Percentiles rank a stretch among this genome's conserved stretches.
Evolutionary conservation across 306 rosid genomes (phyloP).

Genomic region (Malus sylvestris): DNA sequence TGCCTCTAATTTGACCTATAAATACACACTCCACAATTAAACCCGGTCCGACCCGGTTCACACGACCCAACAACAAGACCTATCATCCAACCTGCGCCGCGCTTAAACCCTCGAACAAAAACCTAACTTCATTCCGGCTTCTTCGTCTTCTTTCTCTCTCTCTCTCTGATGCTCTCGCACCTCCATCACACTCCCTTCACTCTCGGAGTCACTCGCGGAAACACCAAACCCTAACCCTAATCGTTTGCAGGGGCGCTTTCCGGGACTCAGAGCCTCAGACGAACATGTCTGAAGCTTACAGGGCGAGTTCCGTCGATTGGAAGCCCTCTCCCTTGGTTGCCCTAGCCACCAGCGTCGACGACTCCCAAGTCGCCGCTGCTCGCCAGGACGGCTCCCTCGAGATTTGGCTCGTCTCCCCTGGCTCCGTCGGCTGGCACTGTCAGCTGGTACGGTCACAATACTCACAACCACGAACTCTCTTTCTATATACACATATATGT

Average conservation of each 20-base stretch:
- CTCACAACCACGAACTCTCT: not conserved
- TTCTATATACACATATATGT: too few species aligned
- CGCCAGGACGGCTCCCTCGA: constrained; percentile 88
- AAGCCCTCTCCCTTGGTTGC: constrained; percentile 75
- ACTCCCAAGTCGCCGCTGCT: constrained; percentile 77
- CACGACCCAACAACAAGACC: not conserved
- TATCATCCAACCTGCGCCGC: constrained; percentile 19
- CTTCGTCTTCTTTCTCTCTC: not conserved
- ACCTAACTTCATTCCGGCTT: constrained; percentile 9
- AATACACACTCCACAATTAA: too few species aligned
- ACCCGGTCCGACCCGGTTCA: not conserved
- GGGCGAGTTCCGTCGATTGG: constrained; percentile 61
- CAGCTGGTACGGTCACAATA: constrained; percentile 48
- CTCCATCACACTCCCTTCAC: not conserved
- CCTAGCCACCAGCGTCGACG: constrained; percentile 75
- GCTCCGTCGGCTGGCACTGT: constrained; percentile 95
- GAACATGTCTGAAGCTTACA: constrained; percentile 26
- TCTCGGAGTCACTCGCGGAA: not conserved
- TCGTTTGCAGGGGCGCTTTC: not conserved
- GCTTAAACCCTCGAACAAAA: constrained; percentile 39
- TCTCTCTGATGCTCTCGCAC: constrained; percentile 19
- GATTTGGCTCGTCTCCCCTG: constrained; percentile 98
- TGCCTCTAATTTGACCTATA: not conserved
- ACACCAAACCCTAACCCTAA: not conserved
- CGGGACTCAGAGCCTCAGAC: not conserved